Evolutionary conservation across 768 basidiomycete genomes (phyloP).

Genomic region (Heimioporus sp.): DNA sequence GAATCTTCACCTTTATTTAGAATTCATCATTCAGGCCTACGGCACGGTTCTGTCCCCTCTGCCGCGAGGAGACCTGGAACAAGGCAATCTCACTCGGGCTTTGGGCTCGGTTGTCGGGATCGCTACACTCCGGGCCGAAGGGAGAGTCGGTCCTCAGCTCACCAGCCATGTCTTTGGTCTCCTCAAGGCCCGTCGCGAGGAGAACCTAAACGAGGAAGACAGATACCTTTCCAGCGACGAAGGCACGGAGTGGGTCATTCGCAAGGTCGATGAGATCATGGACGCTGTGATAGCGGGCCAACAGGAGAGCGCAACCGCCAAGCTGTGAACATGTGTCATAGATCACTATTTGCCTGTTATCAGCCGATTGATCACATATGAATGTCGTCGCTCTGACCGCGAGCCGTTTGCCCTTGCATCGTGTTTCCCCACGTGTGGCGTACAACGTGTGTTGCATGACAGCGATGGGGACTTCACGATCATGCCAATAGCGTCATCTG

Average conservation of each 20-base stretch:
- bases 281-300: constrained; percentile 62
- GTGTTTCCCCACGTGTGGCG: constrained; percentile 34
- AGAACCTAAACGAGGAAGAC: constrained; percentile 65
- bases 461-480: constrained; percentile 1
- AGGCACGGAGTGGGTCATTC: constrained; percentile 86
- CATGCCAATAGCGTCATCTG: constrained; percentile 15
- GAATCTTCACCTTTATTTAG: constrained; percentile 40
- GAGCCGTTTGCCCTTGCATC: constrained; percentile 23
- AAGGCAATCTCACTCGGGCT: constrained; percentile 83
- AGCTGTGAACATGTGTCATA: constrained; percentile 47
- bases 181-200: constrained; percentile 72
- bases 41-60: constrained; percentile 76
- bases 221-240: constrained; percentile 81
- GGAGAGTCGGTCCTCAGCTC: constrained; percentile 82
- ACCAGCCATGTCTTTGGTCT: constrained; percentile 88
- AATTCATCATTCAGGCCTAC: constrained; percentile 85
- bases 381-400: constrained; percentile 16
- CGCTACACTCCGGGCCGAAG: constrained; percentile 82
- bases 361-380: constrained; percentile 29
- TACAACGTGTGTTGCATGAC: constrained; percentile 28
- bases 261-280: constrained; percentile 76
- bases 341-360: constrained; percentile 29
- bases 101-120: constrained; percentile 83
- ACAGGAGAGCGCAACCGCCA: constrained; percentile 45
- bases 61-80: constrained; percentile 63